Base-by-base conservation (phyloP, 345 rosid genomes). In the Salix exigua region DNA sequence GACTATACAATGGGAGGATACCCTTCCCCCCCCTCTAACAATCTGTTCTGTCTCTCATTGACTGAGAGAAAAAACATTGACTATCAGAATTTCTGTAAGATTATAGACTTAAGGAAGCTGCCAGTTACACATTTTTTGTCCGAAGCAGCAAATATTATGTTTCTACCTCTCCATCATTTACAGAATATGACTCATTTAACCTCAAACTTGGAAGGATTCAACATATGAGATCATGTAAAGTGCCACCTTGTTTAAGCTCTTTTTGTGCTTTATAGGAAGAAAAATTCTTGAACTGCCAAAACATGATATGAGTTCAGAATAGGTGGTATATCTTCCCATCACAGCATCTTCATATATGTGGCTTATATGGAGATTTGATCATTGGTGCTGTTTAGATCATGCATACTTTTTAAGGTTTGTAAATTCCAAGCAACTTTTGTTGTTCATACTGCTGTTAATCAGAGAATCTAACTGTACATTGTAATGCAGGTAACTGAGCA, bases 401-500 rank as follows among this genome's bases (percentile, higher is more conserved):
- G 51, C 28, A 25, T 51, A 73, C 60, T 6, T 66, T 50, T 66
- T 26, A 46, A 42, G 76, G 75, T 25, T 40, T 21, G 13, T 16
- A 63, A 30, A 30, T 77, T 76, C 61, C 50, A 28, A 23, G 66
- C 37, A 7, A 23, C 46, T 44, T 64, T 30, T 61, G 19, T 66
- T 13, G 30, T 11, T 38, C 37, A 28, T 11, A 62, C n/a, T 19
- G 6, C 68, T 76, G 55, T 71, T 35, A 80, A 73, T 68, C 31
- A 61, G 77, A 48, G 35, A 55, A 80, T 69, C 61, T 78, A 75
- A 76, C 58, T 73, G 65, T 75, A 37, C 75, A 55, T 76, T 77
- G 73, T 80, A 73, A 77, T 69, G 28, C 91, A 96, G 99, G 96
- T 96, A 76, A 86, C 91, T 0, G 98, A 92, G 93, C 99, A 96